These are phyloP conservation scores for Alternaria conjuncta DNA, from an alignment of 2,329 filamentous ascomycete genomes.

Conservation along the genomic window DNA sequence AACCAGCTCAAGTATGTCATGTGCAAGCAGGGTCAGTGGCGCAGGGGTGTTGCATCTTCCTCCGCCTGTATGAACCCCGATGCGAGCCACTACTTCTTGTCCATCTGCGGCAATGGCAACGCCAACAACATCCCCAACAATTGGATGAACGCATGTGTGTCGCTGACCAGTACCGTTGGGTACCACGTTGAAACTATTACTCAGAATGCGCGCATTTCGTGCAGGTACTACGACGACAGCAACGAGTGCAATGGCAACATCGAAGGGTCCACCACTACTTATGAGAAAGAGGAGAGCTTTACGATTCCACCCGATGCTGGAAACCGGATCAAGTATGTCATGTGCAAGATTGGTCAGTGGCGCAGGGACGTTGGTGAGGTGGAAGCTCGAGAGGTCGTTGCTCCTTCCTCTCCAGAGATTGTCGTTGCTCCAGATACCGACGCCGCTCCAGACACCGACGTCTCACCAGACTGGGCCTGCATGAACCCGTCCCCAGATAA, in stretches of 20 bases:
- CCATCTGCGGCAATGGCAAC: neutral
- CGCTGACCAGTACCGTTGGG: neutral
- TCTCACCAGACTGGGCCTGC: neutral
- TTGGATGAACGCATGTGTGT: neutral
- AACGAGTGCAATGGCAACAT: neutral
- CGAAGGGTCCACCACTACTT: neutral
- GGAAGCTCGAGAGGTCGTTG: neutral
- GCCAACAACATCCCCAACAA: neutral
- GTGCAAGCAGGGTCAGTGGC: neutral
- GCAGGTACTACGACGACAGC: neutral
- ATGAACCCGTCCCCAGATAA: neutral
- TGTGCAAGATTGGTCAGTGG: neutral
- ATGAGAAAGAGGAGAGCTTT: neutral
- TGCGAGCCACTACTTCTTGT: neutral
- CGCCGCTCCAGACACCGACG: neutral
- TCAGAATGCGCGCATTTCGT: neutral
- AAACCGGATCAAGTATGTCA: neutral
- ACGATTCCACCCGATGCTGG: neutral
- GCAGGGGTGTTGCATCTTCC: neutral
- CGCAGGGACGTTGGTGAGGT: neutral
- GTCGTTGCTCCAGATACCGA: accelerated
- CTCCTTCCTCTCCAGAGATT: neutral
- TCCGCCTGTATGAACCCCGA: neutral
- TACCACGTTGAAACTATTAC: neutral
- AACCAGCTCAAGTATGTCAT: neutral